Base-by-base conservation (phyloP, 352 stramenopile genomes). In the Globisporangium okanoganense region DNA sequence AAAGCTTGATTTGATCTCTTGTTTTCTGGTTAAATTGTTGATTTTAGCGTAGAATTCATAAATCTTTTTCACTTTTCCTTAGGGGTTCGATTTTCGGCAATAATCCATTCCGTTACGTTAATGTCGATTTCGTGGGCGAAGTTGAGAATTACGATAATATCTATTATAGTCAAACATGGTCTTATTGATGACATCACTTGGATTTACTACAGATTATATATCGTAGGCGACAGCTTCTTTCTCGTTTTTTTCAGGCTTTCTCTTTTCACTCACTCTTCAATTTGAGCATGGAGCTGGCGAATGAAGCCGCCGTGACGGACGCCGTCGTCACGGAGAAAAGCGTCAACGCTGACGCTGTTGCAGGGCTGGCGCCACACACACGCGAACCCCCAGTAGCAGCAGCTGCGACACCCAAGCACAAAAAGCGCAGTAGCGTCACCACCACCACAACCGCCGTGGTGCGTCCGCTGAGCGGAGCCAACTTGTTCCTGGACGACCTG, bases 401-500 rank as follows among this genome's bases (percentile, higher is more conserved):
- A 55, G 27, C 18, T 12, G 18, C 18, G 16, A 22, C 16, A 4
- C 16, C 6, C 27, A 38, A 55, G 49, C n/a, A 43, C 16, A 54
- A 54, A 9, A 55, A n/a, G 29, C 49, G 29, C 49, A 56, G 9
- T 3, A 56, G 29, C n/a, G 24, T n/a, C 43, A 49, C 7, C 20
- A 47, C 5, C 7, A 24, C n/a, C 5, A 27, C 14, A 22, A 16
- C 16, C 20, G 16, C 49, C 8, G 50, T 55, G 7, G 50, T 55
- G 13, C 36, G 31, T 16, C 50, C 58, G 2, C 25, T 12, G 5
- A 29, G 9, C 5, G 66, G 53, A 5, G 60, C 72, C 49, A 60
- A 66, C 22, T 50, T 74, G 35, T 61, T 90, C 10, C 61, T 73
- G 45, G 58, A 71, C 22, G 82, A 92, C 53, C 51, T 90, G 64